Evolutionary conservation across 2,329 filamentous ascomycete genomes (phyloP), one percentile per base, ranked within the genome.

Genomic region (Raffaelea albimanens): DNA sequence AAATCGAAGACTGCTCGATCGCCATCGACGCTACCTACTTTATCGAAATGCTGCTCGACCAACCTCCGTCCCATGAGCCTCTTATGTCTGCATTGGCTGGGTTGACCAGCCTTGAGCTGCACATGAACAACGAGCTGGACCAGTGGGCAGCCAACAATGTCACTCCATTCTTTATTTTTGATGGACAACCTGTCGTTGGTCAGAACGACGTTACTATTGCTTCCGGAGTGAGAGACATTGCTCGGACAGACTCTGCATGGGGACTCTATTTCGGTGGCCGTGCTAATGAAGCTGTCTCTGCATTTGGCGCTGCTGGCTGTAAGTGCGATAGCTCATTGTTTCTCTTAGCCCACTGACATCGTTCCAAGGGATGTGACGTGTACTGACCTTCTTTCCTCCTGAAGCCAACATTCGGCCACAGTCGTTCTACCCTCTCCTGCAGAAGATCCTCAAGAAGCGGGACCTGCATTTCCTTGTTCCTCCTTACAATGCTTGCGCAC

Each of bases 21-120:
- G 90, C 83, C 54, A 82, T 97, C 59, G 90, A 96, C 70, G 93
- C 91, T 48, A 84, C 86, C 46, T 85, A 94, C 66, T 97, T 93
- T 64, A 78, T 98, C 54, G 77, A 84, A 63, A 80, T 82, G 50
- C 78, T 95, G 55, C 80, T 95, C 58, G 80, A 84, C 60, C 78
- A 75, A 48, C 65, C 76, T 40, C 77, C 80, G 23, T 82, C 79
- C 41, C 84, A 87, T 60, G 93, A 98, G 65, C 90, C 91, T 39
- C 81, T 98, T 31, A 77, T 97, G 31, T 82, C 89, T 47, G 93
- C 93, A 20, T 78, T 97, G 43, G 93, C 91, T 44, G 93, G 93
- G 49, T 76, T 91, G 52, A 93, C 91, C 51, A 85, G 85, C 46
- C 75, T 97, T 60, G 79, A 79, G 64, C 72, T 70, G 54, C 83